Base-by-base conservation (phyloP, 2,329 filamentous ascomycete species). In the Paecilomyces formosus region DNA sequence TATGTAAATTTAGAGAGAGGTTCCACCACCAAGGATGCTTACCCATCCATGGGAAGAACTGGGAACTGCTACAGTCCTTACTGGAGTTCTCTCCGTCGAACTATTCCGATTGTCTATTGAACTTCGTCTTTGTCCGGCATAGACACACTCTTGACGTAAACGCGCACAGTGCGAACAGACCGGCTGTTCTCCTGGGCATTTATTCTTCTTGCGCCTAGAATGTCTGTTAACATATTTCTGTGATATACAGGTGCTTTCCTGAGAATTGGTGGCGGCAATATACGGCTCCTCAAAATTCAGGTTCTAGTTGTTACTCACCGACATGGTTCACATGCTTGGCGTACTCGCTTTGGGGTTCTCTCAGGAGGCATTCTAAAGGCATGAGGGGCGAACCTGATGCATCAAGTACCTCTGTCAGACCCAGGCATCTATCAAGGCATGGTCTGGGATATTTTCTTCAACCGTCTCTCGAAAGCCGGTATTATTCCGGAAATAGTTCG, bases 181-280 rank as follows among this genome's bases (percentile, higher is more conserved):
- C 0, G 80, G 80, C 58, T 78, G 74, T 62, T 82, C 79, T 8
- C 80, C 80, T 0, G 79, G 78, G 60, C 80, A 82, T 67, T 76
- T 76, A 30, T 78, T 76, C 65, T 82, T 82, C 66, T 82, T 82
- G 50, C 79, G 74, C 58, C 79, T 81, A 57, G 3, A 51, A 49
- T n/a, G 52, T 50, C 9, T 22, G 24, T 67, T 53, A 67, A 56
- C 54, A 18, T 55, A 15, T 11, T n/a, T n/a, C 24, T 49, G 57
- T 45, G 54, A 62, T 15, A 21, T 15, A 21, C 5, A 45, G 15
- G 5, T 45, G 18, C 15, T n/a, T 21, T 45, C 39, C n/a, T 45
- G 9, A 45, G 39, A 2, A 45, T 9, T 18, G 18, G 15, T n/a
- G 3, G 15, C 13, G n/a, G 12, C 15, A 18, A 22, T 26, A 52